Conservation (phyloP, 2,329 filamentous ascomycete genomes). For the Alternaria tenuissima region DNA sequence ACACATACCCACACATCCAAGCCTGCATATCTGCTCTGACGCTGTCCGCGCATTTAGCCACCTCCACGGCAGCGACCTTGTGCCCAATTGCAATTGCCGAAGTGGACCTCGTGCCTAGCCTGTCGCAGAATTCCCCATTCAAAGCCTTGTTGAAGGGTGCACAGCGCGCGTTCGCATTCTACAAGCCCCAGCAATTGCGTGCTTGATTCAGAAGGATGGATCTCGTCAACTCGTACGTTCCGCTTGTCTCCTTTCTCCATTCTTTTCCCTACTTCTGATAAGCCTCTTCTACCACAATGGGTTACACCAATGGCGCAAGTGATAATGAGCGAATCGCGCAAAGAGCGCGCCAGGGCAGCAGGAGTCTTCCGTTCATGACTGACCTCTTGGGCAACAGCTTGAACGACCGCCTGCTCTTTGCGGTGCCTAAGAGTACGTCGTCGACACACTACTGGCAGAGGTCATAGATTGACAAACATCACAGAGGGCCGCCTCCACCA, state of each 20-base stretch:
- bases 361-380: constrained; percentile 51
- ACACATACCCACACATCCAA: constrained; percentile 31
- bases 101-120: constrained; percentile 33
- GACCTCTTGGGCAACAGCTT: constrained; percentile 67
- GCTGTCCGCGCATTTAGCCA: constrained; percentile 23
- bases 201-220: constrained; percentile 48
- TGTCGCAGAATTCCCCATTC: constrained; percentile 24
- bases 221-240: constrained; percentile 53
- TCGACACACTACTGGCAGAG: not conserved
- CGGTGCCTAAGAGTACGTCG: constrained; percentile 93
- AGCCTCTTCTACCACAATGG: constrained; percentile 30
- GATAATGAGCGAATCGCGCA: constrained; percentile 31
- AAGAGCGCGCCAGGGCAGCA: constrained; percentile 41
- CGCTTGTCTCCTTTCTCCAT: constrained; percentile 11
- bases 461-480: constrained; percentile 15
- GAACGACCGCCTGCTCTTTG: constrained; percentile 92
- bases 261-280: constrained; percentile 8
- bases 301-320: constrained; percentile 27
- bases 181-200: constrained; percentile 34
- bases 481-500: constrained; percentile 92
- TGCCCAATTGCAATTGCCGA: constrained; percentile 36
- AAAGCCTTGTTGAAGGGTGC: constrained; percentile 16
- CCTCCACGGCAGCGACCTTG: constrained; percentile 17
- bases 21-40: constrained; percentile 27
- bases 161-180: constrained; percentile 24